These are phyloP conservation scores for Cladosporium sp. DNA, from an alignment of 2,329 filamentous ascomycete species.

Conservation along the genomic window DNA sequence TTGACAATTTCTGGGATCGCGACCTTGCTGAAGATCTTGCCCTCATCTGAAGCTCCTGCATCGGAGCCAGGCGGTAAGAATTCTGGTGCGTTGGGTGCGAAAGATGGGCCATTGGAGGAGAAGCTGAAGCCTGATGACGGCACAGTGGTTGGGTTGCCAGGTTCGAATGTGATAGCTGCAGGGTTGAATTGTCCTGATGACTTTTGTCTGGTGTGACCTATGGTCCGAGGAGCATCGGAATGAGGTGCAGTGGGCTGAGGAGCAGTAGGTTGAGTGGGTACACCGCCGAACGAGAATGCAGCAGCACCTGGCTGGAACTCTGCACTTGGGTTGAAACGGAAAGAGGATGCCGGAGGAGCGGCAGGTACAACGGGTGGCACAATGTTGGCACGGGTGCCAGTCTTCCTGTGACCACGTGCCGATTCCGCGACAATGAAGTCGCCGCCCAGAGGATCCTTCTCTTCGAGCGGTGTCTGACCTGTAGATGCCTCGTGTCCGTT, in stretches of 20 bases:
- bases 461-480: constrained; percentile 8
- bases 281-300: constrained; percentile 1
- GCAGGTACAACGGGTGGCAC: constrained; percentile 52
- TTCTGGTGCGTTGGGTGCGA: constrained; percentile 30
- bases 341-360: constrained; percentile 6
- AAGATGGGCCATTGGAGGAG: constrained; percentile 30
- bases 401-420: constrained; percentile 55
- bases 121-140: constrained; percentile 40
- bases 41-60: constrained; percentile 40
- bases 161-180: constrained; percentile 44
- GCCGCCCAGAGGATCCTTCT: constrained; percentile 27
- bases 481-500: not conserved
- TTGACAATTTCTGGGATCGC: constrained; percentile 68
- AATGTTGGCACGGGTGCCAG: constrained; percentile 75
- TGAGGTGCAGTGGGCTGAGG: constrained; percentile 6
- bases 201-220: constrained; percentile 26
- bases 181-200: constrained; percentile 60
- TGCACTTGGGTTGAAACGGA: constrained; percentile 34
- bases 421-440: constrained; percentile 63
- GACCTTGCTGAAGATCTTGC: constrained; percentile 39
- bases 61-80: constrained; percentile 31
- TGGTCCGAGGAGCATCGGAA: not conserved
- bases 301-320: constrained; percentile 35
- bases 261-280: constrained; percentile 50
- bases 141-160: constrained; percentile 27